A percentile compares a stretch with the other conserved stretches of the same genome.
phyloP scores from a whole-genome alignment of 345 rosid genomes.

The Turritis glabra region DNA sequence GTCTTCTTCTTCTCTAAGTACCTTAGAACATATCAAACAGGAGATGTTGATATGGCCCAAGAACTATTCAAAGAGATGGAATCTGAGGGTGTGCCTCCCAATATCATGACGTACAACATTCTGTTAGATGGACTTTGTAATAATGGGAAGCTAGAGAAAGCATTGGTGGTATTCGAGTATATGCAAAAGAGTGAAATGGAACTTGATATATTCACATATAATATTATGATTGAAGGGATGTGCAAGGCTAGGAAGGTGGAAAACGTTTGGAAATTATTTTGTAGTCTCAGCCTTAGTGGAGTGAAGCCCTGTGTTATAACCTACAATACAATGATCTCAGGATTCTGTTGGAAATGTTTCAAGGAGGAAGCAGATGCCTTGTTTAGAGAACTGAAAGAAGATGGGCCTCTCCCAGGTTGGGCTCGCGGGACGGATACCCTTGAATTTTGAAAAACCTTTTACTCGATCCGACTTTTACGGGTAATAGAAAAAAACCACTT shows the following conservation, averaged over 20 bases:
- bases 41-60: slow-evolving; percentile 17
- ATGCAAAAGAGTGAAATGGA: slow-evolving; percentile 8
- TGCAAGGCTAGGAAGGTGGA: neutral
- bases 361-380: neutral
- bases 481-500: no score
- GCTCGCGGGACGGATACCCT: no score
- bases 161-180: slow-evolving; percentile 20
- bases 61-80: slow-evolving; percentile 28
- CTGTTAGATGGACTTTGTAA: slow-evolving; percentile 33
- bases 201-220: neutral
- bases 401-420: neutral
- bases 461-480: no score
- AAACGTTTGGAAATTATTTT: neutral
- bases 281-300: neutral
- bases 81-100: slow-evolving; percentile 8
- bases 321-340: slow-evolving; percentile 26
- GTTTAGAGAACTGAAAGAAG: slow-evolving; percentile 28
- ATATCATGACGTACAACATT: slow-evolving; percentile 16
- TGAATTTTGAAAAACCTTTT: no score
- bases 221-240: neutral
- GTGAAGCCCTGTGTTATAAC: slow-evolving; percentile 24
- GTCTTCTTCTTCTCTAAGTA: no score
- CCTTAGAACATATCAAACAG: slow-evolving; percentile 15
- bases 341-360: slow-evolving; percentile 9
- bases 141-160: slow-evolving; percentile 27